phyloP scores from a whole-genome alignment of 2,329 filamentous ascomycete genomes.

The Coniochaeta hoffmannii region DNA sequence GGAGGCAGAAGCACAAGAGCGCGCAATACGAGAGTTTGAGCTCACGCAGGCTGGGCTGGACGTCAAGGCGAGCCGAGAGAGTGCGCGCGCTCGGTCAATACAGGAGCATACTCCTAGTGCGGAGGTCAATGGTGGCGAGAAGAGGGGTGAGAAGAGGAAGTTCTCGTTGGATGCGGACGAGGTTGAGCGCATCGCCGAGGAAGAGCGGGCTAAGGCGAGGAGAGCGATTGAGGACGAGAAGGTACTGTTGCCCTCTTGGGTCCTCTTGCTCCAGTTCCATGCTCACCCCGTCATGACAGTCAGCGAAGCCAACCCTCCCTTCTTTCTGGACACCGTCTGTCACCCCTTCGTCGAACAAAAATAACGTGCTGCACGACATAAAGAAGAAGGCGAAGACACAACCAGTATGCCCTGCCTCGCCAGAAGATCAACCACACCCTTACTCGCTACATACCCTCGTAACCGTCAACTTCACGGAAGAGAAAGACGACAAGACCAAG shows the following conservation, averaged over 20 bases:
- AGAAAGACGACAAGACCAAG: slow-evolving; percentile 43
- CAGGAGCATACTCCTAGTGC: slow-evolving; percentile 15
- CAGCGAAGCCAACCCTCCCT: slow-evolving; percentile 61
- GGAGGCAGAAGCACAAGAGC: slow-evolving; percentile 61
- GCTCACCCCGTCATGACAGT: slow-evolving; percentile 25
- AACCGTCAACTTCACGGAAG: slow-evolving; percentile 68
- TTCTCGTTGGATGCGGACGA: slow-evolving; percentile 75
- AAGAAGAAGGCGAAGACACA: slow-evolving; percentile 57
- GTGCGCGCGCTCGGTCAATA: slow-evolving; percentile 8
- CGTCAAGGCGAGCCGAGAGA: slow-evolving; percentile 22
- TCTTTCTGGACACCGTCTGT: slow-evolving; percentile 92
- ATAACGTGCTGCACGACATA: slow-evolving; percentile 45
- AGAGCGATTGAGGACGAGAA: slow-evolving; percentile 67
- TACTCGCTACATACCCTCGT: slow-evolving; percentile 76
- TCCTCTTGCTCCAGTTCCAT: background rate
- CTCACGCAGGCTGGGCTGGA: slow-evolving; percentile 66
- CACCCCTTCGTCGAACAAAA: slow-evolving; percentile 60
- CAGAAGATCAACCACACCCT: slow-evolving; percentile 56
- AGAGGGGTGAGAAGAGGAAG: slow-evolving; percentile 58
- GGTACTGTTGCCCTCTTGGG: slow-evolving; percentile 27
- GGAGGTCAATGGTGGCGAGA: slow-evolving; percentile 23
- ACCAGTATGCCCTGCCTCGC: slow-evolving; percentile 72
- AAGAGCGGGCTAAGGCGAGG: slow-evolving; percentile 64
- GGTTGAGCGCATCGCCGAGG: slow-evolving; percentile 58
- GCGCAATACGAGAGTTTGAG: slow-evolving; percentile 78